Base-by-base conservation (phyloP, 768 basidiomycete genomes). In the Hericium rajendrae region DNA sequence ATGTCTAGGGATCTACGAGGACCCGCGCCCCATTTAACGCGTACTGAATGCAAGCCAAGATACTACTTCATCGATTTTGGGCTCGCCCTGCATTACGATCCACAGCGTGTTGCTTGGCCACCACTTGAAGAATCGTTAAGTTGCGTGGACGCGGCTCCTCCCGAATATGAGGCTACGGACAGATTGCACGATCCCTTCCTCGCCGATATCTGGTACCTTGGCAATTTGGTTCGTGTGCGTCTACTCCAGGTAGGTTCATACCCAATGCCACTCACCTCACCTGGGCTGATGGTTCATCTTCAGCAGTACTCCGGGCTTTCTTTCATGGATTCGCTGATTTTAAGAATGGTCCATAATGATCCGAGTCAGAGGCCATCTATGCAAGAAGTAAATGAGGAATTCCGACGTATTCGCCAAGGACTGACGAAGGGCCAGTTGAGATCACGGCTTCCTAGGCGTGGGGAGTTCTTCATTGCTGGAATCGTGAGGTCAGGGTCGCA, bases 61-160 rank as follows among this genome's bases (percentile, higher is more conserved):
- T 68, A 68, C 48, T 67, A 57, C 51, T 53, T 68, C 2, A 68
- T 66, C 9, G 67, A 68, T 38, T 66, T 68, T 40, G 67, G 67
- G 15, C 41, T 65, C 0, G 26, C 26, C 26, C 26, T 26, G 26
- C 56, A 51, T 0, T 66, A 67, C 26, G 20, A 51, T 16, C 54
- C 63, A 13, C 55, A 64, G 18, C 51, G 40, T 51, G 62, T 61
- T 24, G 16, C 41, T 43, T 22, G 28, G 9, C 49, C 49, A 22
- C 41, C 41, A 16, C 41, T 43, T 43, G 15, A 15, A 16, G 15
- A n/a, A 22, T n/a, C 16, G 50, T n/a, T 15, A n/a, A 18, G 26
- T 16, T 18, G 49, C 22, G 68, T 60, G 4, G 62, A 67, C 51
- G 60, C 59, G 22, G 15, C 55, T 13, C 60, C 65, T 0, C 68